Conservation (phyloP, 257 asterid species). For the Solanum sitiens region DNA sequence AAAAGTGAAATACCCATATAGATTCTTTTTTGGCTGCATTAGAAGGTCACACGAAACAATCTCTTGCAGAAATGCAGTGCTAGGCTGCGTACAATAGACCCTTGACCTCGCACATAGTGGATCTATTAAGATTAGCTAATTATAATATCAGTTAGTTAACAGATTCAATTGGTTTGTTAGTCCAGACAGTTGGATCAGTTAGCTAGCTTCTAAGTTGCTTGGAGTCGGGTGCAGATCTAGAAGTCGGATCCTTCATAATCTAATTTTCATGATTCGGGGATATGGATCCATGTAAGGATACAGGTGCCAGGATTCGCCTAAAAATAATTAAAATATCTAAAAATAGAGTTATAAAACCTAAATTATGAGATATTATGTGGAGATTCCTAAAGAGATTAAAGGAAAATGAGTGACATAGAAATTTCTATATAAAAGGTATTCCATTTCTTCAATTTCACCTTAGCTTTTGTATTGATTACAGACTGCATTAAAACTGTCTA, state of each 20-base stretch:
- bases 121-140: background rate
- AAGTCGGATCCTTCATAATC: background rate
- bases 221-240: background rate
- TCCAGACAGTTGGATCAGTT: background rate
- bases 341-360: background rate
- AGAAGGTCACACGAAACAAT: background rate
- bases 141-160: background rate
- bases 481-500: background rate
- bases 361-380: background rate
- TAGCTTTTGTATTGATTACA: background rate
- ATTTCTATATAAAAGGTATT: no score
- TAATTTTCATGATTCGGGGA: background rate
- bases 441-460: background rate
- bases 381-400: background rate
- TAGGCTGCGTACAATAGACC: background rate
- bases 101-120: background rate
- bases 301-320: background rate
- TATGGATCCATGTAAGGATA: no score
- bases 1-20: background rate
- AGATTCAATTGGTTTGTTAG: background rate
- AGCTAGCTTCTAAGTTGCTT: background rate
- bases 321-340: background rate
- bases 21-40: background rate
- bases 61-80: background rate
- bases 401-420: background rate